These are phyloP conservation scores for Coprinellus micaceus DNA, from an alignment of 768 basidiomycete species.

Conservation along the genomic window DNA sequence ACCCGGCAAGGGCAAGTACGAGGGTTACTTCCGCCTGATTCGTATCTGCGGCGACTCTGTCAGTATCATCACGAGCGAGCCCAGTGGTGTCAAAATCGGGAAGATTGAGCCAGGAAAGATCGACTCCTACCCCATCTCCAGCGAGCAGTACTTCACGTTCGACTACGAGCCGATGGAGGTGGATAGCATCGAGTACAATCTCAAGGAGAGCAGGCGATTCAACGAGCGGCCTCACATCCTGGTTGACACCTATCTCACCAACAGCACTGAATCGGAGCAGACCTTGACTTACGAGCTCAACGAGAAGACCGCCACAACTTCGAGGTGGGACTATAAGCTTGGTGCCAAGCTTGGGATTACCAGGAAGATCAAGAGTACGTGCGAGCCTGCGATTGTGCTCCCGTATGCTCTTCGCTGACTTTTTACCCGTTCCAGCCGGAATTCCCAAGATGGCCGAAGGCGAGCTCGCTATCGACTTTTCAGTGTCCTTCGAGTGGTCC, in stretches of 20 bases:
- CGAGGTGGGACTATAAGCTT: neutral
- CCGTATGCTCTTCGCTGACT: neutral
- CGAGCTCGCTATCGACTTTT: neutral
- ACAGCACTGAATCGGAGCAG: neutral
- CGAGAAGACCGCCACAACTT: slow-evolving; percentile 1
- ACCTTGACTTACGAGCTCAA: neutral
- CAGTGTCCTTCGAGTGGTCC: neutral
- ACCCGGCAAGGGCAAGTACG: neutral
- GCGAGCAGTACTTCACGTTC: neutral
- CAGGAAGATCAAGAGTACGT: neutral
- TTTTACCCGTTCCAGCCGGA: neutral
- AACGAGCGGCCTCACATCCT: neutral
- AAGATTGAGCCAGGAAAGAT: neutral
- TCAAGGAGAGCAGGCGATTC: slow-evolving; percentile 1
- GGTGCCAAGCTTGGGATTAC: neutral
- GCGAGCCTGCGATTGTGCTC: neutral
- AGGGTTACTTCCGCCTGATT: neutral
- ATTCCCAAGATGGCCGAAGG: neutral
- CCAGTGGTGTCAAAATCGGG: neutral
- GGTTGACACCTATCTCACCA: neutral
- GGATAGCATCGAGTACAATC: neutral
- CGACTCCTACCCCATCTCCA: neutral
- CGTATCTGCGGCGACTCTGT: neutral
- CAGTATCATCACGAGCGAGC: neutral
- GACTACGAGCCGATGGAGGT: slow-evolving; percentile 1